Evolutionary conservation across 345 rosid species (phyloP).

Genomic region (Triadica sebifera): DNA sequence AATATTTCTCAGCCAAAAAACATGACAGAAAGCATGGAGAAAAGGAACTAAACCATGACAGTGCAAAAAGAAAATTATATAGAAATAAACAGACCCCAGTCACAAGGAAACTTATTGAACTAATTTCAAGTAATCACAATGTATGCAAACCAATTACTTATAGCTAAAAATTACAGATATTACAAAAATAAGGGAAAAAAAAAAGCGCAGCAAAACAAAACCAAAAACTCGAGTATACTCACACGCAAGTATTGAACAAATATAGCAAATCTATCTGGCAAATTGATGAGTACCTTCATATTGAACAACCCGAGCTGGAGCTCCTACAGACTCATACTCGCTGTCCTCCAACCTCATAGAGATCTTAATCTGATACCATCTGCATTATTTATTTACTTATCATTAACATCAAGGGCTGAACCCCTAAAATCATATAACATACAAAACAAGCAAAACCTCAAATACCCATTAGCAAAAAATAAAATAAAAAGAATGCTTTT

Average conservation of each 20-base stretch:
- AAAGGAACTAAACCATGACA: neutral
- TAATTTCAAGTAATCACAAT: neutral
- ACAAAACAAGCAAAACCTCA: neutral
- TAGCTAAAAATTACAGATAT: neutral
- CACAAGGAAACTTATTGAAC: neutral
- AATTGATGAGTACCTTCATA: constrained; percentile 62
- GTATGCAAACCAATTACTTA: neutral
- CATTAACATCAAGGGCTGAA: neutral
- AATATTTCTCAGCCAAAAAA: neutral
- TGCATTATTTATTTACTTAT: constrained; percentile 14
- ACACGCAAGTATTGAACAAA: too few relatives aligned
- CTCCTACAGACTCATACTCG: constrained; percentile 41
- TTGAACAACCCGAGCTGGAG: constrained; percentile 83
- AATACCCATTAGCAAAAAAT: neutral
- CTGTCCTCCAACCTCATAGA: constrained; percentile 77
- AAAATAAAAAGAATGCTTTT: neutral
- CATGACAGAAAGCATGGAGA: neutral
- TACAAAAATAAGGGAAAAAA: neutral
- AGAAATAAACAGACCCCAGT: neutral
- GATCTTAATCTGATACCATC: constrained; percentile 90
- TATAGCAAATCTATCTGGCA: neutral
- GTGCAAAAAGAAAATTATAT: neutral
- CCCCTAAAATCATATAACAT: neutral
- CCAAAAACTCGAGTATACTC: too few relatives aligned
- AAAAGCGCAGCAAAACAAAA: too few relatives aligned